Evolutionary conservation across 2,329 filamentous ascomycete genomes (phyloP).

Genomic region (Colletotrichum sp.): DNA sequence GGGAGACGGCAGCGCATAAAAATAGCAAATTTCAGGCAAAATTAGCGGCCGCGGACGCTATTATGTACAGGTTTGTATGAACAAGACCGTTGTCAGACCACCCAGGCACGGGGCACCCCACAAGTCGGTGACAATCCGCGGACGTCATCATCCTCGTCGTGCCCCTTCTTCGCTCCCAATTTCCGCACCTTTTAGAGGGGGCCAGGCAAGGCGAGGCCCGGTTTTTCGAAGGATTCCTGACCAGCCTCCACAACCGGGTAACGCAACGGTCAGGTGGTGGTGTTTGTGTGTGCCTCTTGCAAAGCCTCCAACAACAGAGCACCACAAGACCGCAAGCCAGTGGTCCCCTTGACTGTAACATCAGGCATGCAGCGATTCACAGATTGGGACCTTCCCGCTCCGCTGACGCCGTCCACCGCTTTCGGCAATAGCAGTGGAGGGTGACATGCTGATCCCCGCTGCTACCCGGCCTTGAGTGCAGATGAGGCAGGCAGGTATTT

Average conservation of each 20-base stretch:
- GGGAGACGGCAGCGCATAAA: not conserved
- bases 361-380: not conserved
- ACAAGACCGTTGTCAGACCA: slow-evolving; percentile 14
- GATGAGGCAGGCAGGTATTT: not conserved
- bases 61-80: not conserved
- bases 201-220: not conserved
- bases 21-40: slow-evolving; percentile 1
- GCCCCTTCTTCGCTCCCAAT: not conserved
- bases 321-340: not conserved
- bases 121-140: not conserved
- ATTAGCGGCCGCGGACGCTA: not conserved
- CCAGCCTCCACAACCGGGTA: not conserved
- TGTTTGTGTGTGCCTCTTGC: not conserved
- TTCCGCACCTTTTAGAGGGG: not conserved
- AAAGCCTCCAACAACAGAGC: not conserved
- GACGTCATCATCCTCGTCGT: not conserved
- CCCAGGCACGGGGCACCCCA: slow-evolving; percentile 2
- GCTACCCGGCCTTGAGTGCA: slow-evolving; percentile 1
- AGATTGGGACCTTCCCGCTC: slow-evolving; percentile 2
- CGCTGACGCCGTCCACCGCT: not conserved
- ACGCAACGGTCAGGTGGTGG: not conserved
- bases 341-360: not conserved
- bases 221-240: not conserved
- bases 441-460: slow-evolving; percentile 1
- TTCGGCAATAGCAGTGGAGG: not conserved